Conservation (phyloP, 2,329 filamentous ascomycete genomes). For the Nemania sp. region DNA sequence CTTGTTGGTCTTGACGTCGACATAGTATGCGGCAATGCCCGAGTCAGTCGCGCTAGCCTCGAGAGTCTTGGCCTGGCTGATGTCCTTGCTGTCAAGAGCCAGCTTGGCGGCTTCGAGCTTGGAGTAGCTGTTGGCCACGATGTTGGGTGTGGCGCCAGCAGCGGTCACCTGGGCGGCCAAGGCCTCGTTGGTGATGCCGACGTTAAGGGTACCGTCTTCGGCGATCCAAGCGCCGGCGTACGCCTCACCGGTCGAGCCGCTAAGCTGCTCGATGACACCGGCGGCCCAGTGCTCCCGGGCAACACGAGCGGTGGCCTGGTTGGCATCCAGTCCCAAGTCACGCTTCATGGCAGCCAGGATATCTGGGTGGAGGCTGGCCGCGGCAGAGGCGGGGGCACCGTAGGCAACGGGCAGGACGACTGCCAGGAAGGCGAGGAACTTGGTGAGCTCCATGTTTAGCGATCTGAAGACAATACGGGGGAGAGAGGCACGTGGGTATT, state of each 20-base stretch:
- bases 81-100: conserved; percentile 45
- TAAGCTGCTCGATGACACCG: conserved; percentile 44
- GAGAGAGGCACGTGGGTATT: conserved; percentile 30
- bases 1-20: conserved; percentile 46
- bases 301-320: conserved; percentile 44
- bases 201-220: conserved; percentile 39
- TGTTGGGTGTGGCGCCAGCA: conserved; percentile 41
- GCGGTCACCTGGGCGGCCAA: conserved; percentile 41
- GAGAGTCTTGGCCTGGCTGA: conserved; percentile 38
- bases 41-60: conserved; percentile 27
- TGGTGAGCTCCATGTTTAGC: conserved; percentile 43
- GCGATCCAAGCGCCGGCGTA: conserved; percentile 47
- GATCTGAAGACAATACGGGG: conserved; percentile 33
- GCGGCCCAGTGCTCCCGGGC: conserved; percentile 42
- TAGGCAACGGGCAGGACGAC: conserved; percentile 45
- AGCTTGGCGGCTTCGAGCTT: conserved; percentile 47
- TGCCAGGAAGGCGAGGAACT: conserved; percentile 44
- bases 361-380: conserved; percentile 44
- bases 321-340: conserved; percentile 45
- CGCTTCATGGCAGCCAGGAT: conserved; percentile 49
- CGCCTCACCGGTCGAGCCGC: conserved; percentile 37
- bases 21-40: conserved; percentile 45
- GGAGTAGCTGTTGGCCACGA: conserved; percentile 42
- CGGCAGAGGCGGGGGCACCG: conserved; percentile 43
- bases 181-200: conserved; percentile 44